Base-by-base conservation (phyloP, 2,329 filamentous ascomycete species). In the Tolypocladium capitatum region DNA sequence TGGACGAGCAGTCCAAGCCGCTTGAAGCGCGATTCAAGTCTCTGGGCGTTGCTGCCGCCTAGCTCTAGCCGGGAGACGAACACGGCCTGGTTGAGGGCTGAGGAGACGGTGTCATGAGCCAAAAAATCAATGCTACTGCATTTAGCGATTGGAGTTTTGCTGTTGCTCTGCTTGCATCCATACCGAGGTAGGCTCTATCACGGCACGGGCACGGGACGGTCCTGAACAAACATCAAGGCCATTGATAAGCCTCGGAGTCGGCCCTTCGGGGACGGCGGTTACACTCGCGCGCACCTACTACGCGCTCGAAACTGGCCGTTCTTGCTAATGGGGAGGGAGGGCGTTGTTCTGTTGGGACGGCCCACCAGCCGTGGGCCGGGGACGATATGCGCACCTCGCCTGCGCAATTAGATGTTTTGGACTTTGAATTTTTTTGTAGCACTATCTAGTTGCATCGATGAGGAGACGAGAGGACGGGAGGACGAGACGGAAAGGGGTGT, bases 1-100 rank as follows among this genome's bases (percentile, higher is more conserved):
- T 80, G 50, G 71, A 73, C 49, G 81, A 86, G 66, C 76, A 76
- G 56, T 71, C 80, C 54, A 76, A 76, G 60, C 66, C 68, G 40
- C 47, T 49, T 31, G 62, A 68, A 51, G 60, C 65, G 4, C 60
- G 63, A 45, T 67, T 69, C 51, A 61, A 57, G 55, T 57, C 63
- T 42, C 56, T 68, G 34, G 56, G 56, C 10, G 44, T 45, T 35
- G 34, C 46, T 36, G 48, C 49, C 14, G 35, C 8, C 30, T 48
- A 41, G 43, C 24, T 16, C 24, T 16, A 20, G 13, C 31, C 10
- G 45, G 42, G 27, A 24, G 43, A 36, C 33, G 31, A 32, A 30
- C 8, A 28, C 24, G 7, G 38, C 16, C 38, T 13, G 38, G 28
- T 18, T 28, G 13, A 5, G 16, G 16, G 8, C 4, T 5, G 38